Evolutionary conservation across 441 rosid genomes (phyloP).

Genomic region (Pelargonium myrrhifolium): DNA sequence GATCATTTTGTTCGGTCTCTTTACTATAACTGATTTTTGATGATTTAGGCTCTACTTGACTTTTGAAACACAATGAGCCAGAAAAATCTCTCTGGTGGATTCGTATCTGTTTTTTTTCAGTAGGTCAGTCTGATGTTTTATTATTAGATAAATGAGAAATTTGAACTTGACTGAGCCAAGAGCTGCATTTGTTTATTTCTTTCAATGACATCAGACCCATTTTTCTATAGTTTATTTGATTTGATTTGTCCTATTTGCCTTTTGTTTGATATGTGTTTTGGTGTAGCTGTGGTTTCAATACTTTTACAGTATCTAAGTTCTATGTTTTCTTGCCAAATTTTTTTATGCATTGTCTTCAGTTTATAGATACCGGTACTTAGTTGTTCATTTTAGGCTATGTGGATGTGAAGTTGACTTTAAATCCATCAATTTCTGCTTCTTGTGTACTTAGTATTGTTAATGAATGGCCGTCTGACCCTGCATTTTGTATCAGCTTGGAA

Average conservation of each 20-base stretch:
- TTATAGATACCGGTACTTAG: neutral
- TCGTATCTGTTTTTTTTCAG: neutral
- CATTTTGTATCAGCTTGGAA: conserved; percentile 45
- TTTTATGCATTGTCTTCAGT: neutral
- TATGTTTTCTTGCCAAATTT: no score
- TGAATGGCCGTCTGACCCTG: conserved; percentile 5
- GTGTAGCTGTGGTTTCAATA: neutral
- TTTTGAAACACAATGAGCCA: neutral
- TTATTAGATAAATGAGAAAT: neutral
- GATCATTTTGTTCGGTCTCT: neutral
- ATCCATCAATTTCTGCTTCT: neutral
- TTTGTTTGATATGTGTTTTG: neutral
- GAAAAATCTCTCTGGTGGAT: neutral
- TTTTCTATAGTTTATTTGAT: neutral
- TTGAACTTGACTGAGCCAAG: conserved; percentile 1
- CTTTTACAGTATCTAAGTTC: no score
- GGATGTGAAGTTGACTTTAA: neutral
- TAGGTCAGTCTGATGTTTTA: neutral
- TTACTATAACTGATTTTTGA: neutral
- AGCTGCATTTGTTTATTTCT: neutral
- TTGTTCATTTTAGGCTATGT: neutral
- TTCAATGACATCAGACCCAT: neutral
- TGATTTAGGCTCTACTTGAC: neutral
- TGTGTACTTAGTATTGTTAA: neutral
- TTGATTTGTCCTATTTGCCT: neutral